phyloP scores from a whole-genome alignment of 768 basidiomycete genomes.

The Mycena capillaripes region DNA sequence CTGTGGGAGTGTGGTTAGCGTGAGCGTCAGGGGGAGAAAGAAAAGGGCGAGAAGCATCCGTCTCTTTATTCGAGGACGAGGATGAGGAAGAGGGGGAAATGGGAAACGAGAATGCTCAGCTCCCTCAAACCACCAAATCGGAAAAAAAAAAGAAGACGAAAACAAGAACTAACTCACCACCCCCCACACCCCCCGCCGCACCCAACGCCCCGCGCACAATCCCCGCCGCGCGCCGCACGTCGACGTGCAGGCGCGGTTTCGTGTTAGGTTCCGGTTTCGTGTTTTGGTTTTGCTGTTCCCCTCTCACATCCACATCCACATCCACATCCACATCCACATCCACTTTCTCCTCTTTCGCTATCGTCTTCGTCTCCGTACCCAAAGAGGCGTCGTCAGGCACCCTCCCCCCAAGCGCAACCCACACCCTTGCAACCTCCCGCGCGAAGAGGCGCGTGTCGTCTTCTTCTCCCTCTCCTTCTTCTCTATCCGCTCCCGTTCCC shows the following conservation, averaged over 20 bases:
- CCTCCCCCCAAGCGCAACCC: conserved; percentile 17
- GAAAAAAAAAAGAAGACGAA: background rate
- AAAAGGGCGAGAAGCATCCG: background rate
- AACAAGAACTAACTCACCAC: conserved; percentile 28
- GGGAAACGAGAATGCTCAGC: no score
- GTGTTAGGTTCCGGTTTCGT: no score
- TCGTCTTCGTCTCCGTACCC: no score
- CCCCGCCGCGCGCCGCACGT: conserved; percentile 21
- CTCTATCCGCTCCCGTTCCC: background rate
- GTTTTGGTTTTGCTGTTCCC: background rate
- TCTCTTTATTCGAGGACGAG: no score
- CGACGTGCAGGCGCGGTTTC: conserved; percentile 21
- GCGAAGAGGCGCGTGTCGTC: conserved; percentile 11
- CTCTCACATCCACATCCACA: background rate
- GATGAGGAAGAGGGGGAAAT: no score
- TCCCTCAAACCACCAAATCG: no score
- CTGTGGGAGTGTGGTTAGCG: conserved; percentile 38
- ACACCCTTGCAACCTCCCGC: conserved; percentile 28
- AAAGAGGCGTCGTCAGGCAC: no score
- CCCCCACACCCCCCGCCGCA: conserved; percentile 54
- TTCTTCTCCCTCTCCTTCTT: background rate
- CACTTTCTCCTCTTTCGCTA: background rate
- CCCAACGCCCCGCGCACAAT: conserved; percentile 28
- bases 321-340: background rate
- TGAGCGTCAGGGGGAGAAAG: no score